phyloP scores from a whole-genome alignment of 805 yeast species.

The Hanseniaspora vineae region DNA sequence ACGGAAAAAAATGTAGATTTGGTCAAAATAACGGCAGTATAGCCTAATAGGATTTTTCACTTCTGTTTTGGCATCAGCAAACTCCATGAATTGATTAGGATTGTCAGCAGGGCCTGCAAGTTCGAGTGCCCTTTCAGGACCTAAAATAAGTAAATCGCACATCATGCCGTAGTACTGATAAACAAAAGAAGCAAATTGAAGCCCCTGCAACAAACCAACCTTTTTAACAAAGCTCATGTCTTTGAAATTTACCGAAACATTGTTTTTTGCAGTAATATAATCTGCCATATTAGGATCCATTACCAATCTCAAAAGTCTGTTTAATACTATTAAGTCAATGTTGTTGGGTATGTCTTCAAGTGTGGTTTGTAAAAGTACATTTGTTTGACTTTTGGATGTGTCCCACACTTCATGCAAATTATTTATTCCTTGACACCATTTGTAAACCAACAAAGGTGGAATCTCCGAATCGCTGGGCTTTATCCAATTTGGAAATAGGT shows the following conservation, averaged over 20 bases:
- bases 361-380: constrained; percentile 73
- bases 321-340: constrained; percentile 76
- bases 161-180: constrained; percentile 83
- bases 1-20: constrained; percentile 65
- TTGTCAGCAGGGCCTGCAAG: constrained; percentile 63
- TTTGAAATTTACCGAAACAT: constrained; percentile 67
- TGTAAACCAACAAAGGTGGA: constrained; percentile 82
- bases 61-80: constrained; percentile 45
- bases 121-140: constrained; percentile 77
- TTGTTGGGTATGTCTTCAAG: constrained; percentile 67
- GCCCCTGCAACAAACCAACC: constrained; percentile 76
- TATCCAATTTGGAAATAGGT: constrained; percentile 88
- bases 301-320: constrained; percentile 64
- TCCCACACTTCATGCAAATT: constrained; percentile 74
- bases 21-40: constrained; percentile 75
- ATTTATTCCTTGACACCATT: constrained; percentile 88
- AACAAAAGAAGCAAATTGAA: constrained; percentile 82
- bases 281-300: constrained; percentile 90
- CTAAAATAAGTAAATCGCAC: constrained; percentile 69
- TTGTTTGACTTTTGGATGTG: constrained; percentile 55
- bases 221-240: constrained; percentile 93
- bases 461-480: constrained; percentile 92
- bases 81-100: constrained; percentile 74
- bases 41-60: constrained; percentile 61
- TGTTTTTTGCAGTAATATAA: constrained; percentile 84